Percentiles rank a stretch among this genome's conserved stretches.
phyloP scores from a whole-genome alignment of 2,329 filamentous ascomycete species.

The Curvularia spicifera region DNA sequence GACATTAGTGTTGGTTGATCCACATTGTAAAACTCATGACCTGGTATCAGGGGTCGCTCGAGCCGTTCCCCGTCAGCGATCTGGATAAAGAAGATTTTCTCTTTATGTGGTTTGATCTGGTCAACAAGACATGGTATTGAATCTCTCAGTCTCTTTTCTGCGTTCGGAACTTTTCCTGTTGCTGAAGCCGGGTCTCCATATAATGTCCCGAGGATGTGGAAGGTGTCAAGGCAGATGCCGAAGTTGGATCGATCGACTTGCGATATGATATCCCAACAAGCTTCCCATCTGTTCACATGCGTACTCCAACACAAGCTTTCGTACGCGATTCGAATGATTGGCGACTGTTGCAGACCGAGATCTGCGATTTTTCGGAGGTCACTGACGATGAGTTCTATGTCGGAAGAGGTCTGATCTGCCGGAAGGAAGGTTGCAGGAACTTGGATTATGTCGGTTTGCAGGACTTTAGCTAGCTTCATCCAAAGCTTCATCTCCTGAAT shows the following conservation, averaged over 20 bases:
- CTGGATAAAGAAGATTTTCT: slow-evolving; percentile 77
- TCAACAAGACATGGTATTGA: slow-evolving; percentile 63
- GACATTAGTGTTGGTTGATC: slow-evolving; percentile 72
- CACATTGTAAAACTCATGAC: slow-evolving; percentile 64
- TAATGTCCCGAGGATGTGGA: slow-evolving; percentile 75
- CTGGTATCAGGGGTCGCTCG: slow-evolving; percentile 60
- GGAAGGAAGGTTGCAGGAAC: slow-evolving; percentile 75
- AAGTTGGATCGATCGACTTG: slow-evolving; percentile 73
- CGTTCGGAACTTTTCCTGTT: slow-evolving; percentile 60
- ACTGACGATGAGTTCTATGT: slow-evolving; percentile 62
- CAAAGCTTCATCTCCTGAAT: slow-evolving; percentile 71
- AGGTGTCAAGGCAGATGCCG: slow-evolving; percentile 77
- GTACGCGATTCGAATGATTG: slow-evolving; percentile 72
- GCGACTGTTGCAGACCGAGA: slow-evolving; percentile 63
- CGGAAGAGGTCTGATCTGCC: slow-evolving; percentile 57
- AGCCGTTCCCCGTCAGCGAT: slow-evolving; percentile 76
- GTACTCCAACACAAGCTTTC: slow-evolving; percentile 78
- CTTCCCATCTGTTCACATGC: slow-evolving; percentile 73
- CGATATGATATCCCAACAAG: slow-evolving; percentile 71
- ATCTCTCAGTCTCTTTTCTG: slow-evolving; percentile 60
- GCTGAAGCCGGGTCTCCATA: slow-evolving; percentile 70
- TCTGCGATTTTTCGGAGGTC: slow-evolving; percentile 72
- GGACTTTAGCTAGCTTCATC: slow-evolving; percentile 68
- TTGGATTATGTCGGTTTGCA: slow-evolving; percentile 74
- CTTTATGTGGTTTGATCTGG: slow-evolving; percentile 59